Evolutionary conservation across 2,329 filamentous ascomycete species (phyloP).

Genomic region (Orbilia javanica): DNA sequence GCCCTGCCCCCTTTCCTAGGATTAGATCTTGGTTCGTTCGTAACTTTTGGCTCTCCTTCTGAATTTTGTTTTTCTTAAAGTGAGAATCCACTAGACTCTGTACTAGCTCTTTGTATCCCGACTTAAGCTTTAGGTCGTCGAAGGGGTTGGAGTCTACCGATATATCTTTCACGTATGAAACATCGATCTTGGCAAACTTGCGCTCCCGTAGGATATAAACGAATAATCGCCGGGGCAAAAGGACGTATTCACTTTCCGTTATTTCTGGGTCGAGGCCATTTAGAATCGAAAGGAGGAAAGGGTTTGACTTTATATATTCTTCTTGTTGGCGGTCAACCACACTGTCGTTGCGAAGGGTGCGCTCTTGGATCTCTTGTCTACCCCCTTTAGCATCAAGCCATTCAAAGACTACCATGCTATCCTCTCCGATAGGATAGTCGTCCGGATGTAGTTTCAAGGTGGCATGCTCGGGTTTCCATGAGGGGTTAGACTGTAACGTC

Average conservation of each 20-base stretch:
- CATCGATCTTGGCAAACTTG: constrained; percentile 65
- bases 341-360: constrained; percentile 2
- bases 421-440: constrained; percentile 36
- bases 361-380: constrained; percentile 12
- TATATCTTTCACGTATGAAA: constrained; percentile 63
- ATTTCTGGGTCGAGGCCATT: constrained; percentile 60
- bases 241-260: constrained; percentile 63
- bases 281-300: constrained; percentile 62
- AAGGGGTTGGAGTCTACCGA: constrained; percentile 64
- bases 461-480: constrained; percentile 65
- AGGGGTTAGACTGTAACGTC: constrained; percentile 65
- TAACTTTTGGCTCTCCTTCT: constrained; percentile 18
- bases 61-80: constrained; percentile 63
- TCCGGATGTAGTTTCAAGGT: constrained; percentile 63
- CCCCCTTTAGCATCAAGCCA: constrained; percentile 14
- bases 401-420: constrained; percentile 1
- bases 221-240: constrained; percentile 67
- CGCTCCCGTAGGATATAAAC: constrained; percentile 66
- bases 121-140: constrained; percentile 66
- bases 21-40: constrained; percentile 64
- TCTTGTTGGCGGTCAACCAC: constrained; percentile 6
- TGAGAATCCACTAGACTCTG: constrained; percentile 66
- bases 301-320: constrained; percentile 63
- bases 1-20: constrained; percentile 67
- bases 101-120: constrained; percentile 67